Conservation (phyloP, 2,329 filamentous ascomycete species). For the Colletotrichum noveboracense region DNA sequence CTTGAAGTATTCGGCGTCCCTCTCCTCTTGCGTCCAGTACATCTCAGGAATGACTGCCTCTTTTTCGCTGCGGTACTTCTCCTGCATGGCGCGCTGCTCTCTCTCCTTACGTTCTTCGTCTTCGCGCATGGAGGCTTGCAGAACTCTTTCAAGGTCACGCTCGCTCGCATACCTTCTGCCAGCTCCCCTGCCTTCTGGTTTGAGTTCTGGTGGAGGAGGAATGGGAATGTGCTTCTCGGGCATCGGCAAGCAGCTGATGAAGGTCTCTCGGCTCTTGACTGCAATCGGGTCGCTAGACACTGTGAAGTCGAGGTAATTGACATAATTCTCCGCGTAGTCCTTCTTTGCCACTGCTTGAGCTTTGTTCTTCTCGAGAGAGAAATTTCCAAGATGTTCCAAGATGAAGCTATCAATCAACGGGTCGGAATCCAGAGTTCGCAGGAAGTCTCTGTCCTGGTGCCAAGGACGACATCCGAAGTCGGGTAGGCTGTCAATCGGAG, state of each 20-base stretch:
- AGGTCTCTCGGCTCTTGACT: conserved; percentile 60
- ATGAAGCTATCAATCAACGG: conserved; percentile 51
- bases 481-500: conserved; percentile 59
- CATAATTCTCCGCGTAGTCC: conserved; percentile 53
- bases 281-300: conserved; percentile 60
- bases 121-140: conserved; percentile 74
- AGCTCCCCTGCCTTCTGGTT: conserved; percentile 59
- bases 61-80: conserved; percentile 76
- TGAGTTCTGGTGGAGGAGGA: conserved; percentile 52
- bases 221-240: conserved; percentile 17
- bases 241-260: conserved; percentile 29
- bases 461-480: conserved; percentile 50
- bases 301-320: conserved; percentile 60
- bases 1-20: conserved; percentile 61
- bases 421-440: conserved; percentile 46
- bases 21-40: conserved; percentile 67
- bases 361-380: conserved; percentile 38
- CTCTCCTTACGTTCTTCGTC: conserved; percentile 75
- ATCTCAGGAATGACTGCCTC: conserved; percentile 78
- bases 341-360: conserved; percentile 45
- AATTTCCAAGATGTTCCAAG: conserved; percentile 46
- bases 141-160: conserved; percentile 73
- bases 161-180: conserved; percentile 71
- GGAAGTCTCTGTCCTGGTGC: conserved; percentile 51
- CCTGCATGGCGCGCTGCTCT: conserved; percentile 66